Evolutionary conservation across 768 basidiomycete species (phyloP), one percentile per base, ranked within the genome.

Genomic region (Amanita muscaria): DNA sequence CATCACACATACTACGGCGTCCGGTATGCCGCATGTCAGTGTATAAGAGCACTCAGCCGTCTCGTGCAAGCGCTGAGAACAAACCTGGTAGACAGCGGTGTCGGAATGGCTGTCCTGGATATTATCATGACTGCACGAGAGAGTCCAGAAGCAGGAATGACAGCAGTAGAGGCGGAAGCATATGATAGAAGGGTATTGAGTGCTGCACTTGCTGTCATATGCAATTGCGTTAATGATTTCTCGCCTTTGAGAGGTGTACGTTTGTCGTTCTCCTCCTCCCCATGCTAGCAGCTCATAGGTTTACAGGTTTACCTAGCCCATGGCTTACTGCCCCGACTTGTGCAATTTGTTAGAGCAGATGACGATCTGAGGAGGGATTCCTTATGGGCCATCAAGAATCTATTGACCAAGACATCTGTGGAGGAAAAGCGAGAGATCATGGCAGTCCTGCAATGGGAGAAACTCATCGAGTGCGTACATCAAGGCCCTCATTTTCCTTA

Each of bases 371-470:
- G 77, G 5, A 58, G 83, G 22, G 89, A 79, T 49, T 77, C 83
- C 0, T 56, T 93, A n/a, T 93, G 91, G 90, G 84, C 83, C 0
- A 61, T 92, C 27, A 90, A 88, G 59, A 96, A 93, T 54, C 57
- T 88, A n/a, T 57, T 89, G 2, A 74, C 74, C 57, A 82, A 80
- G 54, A 76, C 79, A 25, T 64, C 62, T 2, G 62, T 67, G n/a
- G 68, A 71, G 33, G 74, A 76, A 40, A 91, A 88, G 61, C 64
- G 64, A 32, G 64, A 69, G 46, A 74, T 91, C 11, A 85, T 89
- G 75, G 61, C 63, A n/a, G 64, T 68, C 34, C 55, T 96, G 2
- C 79, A 78, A 1, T 92, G 88, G 86, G 54, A 56, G 0, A 63
- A 69, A 11, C 61, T 94, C 1, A 56, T 67, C 11, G 61, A 62